Conservation (phyloP, 768 basidiomycete genomes). For the Russula abietina region DNA sequence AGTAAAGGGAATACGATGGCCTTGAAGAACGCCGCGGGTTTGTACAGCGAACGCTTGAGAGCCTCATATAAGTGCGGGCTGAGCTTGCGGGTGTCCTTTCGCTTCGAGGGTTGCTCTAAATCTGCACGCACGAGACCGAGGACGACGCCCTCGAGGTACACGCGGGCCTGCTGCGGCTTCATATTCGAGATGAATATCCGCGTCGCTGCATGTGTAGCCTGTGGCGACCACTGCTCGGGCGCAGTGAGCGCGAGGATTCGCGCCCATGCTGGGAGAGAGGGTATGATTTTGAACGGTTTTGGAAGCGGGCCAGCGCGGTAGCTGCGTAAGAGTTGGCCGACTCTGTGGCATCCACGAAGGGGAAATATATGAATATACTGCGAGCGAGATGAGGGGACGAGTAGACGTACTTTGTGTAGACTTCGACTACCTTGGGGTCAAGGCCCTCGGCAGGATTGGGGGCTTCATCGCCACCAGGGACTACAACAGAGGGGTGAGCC, state of each 20-base stretch:
- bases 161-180: too few species aligned
- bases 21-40: too few species aligned
- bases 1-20: too few species aligned
- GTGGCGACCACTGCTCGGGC: constrained; percentile 92
- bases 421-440: too few species aligned
- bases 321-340: constrained; percentile 83
- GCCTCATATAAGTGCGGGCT: too few species aligned
- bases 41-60: too few species aligned
- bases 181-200: constrained; percentile 95
- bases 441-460: too few species aligned
- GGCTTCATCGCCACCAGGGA: too few species aligned
- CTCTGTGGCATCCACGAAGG: constrained; percentile 40
- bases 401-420: constrained; percentile 54
- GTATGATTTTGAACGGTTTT: constrained; percentile 97
- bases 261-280: constrained; percentile 93
- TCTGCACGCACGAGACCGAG: too few species aligned
- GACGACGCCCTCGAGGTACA: too few species aligned
- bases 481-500: constrained; percentile 34
- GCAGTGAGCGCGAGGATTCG: constrained; percentile 88
- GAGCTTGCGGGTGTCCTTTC: constrained; percentile 65
- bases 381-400: background rate
- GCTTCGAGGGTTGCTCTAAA: constrained; percentile 45
- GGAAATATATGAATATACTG: background rate
- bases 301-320: constrained; percentile 93
- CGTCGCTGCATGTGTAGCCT: constrained; percentile 91